These are phyloP conservation scores for Brassica balearica DNA, from an alignment of 441 rosid species.

Conservation along the genomic window DNA sequence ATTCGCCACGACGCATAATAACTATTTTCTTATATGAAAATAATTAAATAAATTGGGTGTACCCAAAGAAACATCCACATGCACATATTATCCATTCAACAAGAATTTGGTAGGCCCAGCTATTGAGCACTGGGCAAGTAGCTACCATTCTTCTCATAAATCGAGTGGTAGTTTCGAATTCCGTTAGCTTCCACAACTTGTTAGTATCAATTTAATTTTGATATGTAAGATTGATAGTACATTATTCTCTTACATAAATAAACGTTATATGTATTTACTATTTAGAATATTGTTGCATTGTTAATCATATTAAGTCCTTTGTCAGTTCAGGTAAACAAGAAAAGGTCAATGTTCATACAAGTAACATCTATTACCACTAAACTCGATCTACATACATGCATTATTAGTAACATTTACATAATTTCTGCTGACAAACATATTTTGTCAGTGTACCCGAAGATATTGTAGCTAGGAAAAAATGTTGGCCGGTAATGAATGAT, in stretches of 20 bases:
- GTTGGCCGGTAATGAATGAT: conserved; percentile 6
- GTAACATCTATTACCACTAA: background rate
- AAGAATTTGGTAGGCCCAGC: conserved; percentile 36
- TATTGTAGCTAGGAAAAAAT: conserved; percentile 2
- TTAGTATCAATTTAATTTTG: conserved; percentile 9
- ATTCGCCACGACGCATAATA: conserved; percentile 17
- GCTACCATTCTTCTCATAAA: conserved; percentile 31
- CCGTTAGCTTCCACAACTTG: conserved; percentile 27
- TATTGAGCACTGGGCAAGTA: conserved; percentile 35
- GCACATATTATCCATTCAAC: conserved; percentile 42
- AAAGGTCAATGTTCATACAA: no score
- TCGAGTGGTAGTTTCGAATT: conserved; percentile 15
- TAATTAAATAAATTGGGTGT: conserved; percentile 23
- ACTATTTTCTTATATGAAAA: background rate
- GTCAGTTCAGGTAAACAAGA: background rate
- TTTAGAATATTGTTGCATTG: background rate
- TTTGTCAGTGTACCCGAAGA: conserved; percentile 15
- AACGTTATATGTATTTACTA: background rate
- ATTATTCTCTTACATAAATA: conserved; percentile 19
- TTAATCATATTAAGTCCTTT: conserved; percentile 12
- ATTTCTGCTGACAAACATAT: background rate
- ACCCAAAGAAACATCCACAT: conserved; percentile 34
- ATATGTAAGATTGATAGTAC: conserved; percentile 1
- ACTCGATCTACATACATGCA: background rate
- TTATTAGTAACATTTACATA: background rate